Evolutionary conservation across 495 filamentous ascomycete genomes (phyloP).

Genomic region (Penicillium pulvis): DNA sequence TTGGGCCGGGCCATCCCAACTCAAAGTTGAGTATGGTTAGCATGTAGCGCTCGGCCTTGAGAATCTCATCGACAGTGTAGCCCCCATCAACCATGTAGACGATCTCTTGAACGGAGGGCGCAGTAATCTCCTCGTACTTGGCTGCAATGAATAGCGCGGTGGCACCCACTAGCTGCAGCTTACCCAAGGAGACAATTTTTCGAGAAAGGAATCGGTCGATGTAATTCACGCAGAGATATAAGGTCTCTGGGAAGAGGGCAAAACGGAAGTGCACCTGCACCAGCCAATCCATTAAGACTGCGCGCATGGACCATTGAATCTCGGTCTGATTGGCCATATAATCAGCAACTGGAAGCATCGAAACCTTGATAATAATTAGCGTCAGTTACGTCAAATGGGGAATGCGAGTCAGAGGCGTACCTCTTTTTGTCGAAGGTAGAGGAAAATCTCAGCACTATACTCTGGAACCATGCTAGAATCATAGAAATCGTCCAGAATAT

Average conservation of each 20-base stretch:
- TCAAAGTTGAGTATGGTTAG: slow-evolving; percentile 92
- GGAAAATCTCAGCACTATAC: slow-evolving; percentile 93
- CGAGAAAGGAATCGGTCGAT: slow-evolving; percentile 94
- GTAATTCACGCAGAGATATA: slow-evolving; percentile 92
- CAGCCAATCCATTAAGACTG: slow-evolving; percentile 97
- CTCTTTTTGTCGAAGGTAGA: slow-evolving; percentile 87
- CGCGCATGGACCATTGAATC: slow-evolving; percentile 98
- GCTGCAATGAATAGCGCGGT: slow-evolving; percentile 95
- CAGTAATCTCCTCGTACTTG: slow-evolving; percentile 98
- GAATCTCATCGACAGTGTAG: slow-evolving; percentile 85
- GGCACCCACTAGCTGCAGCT: slow-evolving; percentile 93
- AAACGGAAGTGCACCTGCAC: slow-evolving; percentile 95
- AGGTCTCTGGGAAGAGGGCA: slow-evolving; percentile 85
- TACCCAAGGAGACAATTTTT: slow-evolving; percentile 92
- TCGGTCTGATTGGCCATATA: slow-evolving; percentile 98
- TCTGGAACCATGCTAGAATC: slow-evolving; percentile 99
- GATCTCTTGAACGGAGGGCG: slow-evolving; percentile 90
- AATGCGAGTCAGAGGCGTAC: slow-evolving; percentile 50
- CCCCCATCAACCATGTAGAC: slow-evolving; percentile 97
- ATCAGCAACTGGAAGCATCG: slow-evolving; percentile 79
- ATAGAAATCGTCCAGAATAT: slow-evolving; percentile 82
- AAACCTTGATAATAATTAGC: slow-evolving; percentile 50
- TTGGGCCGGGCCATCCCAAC: slow-evolving; percentile 94
- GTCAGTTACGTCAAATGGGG: neutral
- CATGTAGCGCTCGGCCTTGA: slow-evolving; percentile 99